Evolutionary conservation across 441 rosid genomes (phyloP), one percentile per base, ranked within the genome.

Genomic region (Populus tomentosa): DNA sequence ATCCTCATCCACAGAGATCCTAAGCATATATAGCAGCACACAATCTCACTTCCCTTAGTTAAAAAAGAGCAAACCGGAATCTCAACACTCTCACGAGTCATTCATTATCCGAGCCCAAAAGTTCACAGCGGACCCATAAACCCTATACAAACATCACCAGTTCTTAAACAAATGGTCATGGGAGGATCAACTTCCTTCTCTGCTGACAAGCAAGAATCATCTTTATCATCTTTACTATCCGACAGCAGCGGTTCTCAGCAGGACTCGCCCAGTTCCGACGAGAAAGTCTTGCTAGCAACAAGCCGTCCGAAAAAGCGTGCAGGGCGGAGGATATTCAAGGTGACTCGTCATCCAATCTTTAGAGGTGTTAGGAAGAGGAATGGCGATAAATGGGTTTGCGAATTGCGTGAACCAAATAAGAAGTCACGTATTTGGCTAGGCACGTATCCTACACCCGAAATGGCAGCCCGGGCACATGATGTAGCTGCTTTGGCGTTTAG

Each of bases 381-480:
- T 80, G 89, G 83, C 2, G 82, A 90, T 77, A 94, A 88, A 80
- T 94, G 98, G 98, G 98, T 94, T 6, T 91, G 96, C 59, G 98
- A 94, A 80, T 69, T 92, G 67, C 84, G 98, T 0, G 96, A 89
- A 70, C 98, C 96, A 0, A 86, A 76, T n/a, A 87, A 83, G 70
- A 87, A 88, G 74, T 78, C 92, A 5, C 88, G 98, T 10, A 89
- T 94, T 4, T 94, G 98, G 97, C 92, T 94, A 2, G 98, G 98
- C 0, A 92, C 97, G 4, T 92, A 90, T 74, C 91, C 94, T 1
- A 88, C 93, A 0, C 87, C 98, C 0, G 97, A 94, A 73, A 92
- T 92, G 98, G 98, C 98, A 0, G 98, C 96, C 0, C 85, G 96
- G 33, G 97, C 98, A 6, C 98, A 92, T 69, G 98, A 94, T 79